Evolutionary conservation across 192 early-diverging fungal genomes (phyloP), one percentile per base, ranked within the genome.

Genomic region (Thamnidium elegans): DNA sequence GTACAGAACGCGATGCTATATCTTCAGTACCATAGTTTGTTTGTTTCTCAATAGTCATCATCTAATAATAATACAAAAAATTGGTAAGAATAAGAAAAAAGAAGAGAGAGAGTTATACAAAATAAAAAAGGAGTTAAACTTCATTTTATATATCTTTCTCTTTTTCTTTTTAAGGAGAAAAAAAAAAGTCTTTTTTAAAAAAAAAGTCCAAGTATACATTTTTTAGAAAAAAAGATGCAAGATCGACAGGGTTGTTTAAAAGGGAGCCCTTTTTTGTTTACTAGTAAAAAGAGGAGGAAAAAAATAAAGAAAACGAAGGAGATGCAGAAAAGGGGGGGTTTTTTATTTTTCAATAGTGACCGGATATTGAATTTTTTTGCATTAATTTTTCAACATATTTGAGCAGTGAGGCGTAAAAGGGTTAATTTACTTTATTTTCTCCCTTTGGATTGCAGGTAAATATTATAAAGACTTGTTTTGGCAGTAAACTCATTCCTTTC

Each of bases 1-100:
- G 86, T 7, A 88, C 77, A 46, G 89, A 91, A 48, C 81, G 81
- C 9, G 36, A 39, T 9, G 36, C 5, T 39, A 39, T 4, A 9
- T 39, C 36, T 39, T 39, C 36, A 3, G 36, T 39, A 39, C 1
- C 5, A 39, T 9, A 39, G 0, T 39, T 39, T 39, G 36, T 1
- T 39, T 39, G 5, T 39, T 39, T 39, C 36, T 39, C 36, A 39
- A 39, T 39, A 9, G 36, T 39, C 36, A 39, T 39, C 36, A 39
- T 39, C 10, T 20, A 55, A 17, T 34, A 34, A 14, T 34, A 32
- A 30, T n/a, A 32, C 15, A 34, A 32, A 34, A 19, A 15, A n/a
- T 36, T 14, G 32, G n/a, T 19, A 55, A 55, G 31, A 34, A 55
- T 14, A 8, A 3, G 31, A 36, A 53, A 19, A 55, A 30, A 17